phyloP scores from a whole-genome alignment of 2,329 filamentous ascomycete species.

The Aureobasidium musti region DNA sequence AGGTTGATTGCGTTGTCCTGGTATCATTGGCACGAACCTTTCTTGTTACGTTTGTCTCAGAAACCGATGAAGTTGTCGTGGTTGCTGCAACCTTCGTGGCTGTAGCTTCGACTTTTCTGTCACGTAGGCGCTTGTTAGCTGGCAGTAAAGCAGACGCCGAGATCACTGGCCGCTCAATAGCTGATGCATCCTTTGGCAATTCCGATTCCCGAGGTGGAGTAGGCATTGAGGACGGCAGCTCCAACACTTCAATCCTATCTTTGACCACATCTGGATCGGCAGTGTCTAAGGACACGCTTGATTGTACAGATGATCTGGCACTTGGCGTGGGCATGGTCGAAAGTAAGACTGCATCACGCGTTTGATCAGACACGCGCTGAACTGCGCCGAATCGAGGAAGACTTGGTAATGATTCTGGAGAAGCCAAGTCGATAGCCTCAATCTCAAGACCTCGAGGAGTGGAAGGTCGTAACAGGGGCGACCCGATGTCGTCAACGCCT shows the following conservation, averaged over 20 bases:
- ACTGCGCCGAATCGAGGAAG: background rate
- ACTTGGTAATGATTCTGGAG: constrained; percentile 27
- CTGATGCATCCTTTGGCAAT: background rate
- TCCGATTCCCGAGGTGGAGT: constrained; percentile 18
- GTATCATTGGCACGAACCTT: background rate
- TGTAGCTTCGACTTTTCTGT: constrained; percentile 1
- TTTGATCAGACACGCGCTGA: background rate
- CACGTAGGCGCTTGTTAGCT: background rate
- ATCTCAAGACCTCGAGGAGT: constrained; percentile 24
- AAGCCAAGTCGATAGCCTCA: constrained; percentile 34
- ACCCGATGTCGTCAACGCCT: constrained; percentile 5
- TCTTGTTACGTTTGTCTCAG: background rate
- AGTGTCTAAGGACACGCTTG: background rate
- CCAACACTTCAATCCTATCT: background rate
- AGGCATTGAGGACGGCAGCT: constrained; percentile 20
- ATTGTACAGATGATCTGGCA: background rate
- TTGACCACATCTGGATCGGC: background rate
- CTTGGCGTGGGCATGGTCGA: background rate
- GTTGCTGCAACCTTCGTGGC: background rate
- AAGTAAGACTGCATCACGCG: background rate
- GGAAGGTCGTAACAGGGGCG: constrained; percentile 28
- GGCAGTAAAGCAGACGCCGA: constrained; percentile 12
- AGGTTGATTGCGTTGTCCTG: background rate
- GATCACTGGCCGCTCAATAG: background rate
- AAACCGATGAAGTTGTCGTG: background rate